Base-by-base conservation (phyloP, 1,284 basidiomycete genomes). In the Cutaneotrichosporon sp. region DNA sequence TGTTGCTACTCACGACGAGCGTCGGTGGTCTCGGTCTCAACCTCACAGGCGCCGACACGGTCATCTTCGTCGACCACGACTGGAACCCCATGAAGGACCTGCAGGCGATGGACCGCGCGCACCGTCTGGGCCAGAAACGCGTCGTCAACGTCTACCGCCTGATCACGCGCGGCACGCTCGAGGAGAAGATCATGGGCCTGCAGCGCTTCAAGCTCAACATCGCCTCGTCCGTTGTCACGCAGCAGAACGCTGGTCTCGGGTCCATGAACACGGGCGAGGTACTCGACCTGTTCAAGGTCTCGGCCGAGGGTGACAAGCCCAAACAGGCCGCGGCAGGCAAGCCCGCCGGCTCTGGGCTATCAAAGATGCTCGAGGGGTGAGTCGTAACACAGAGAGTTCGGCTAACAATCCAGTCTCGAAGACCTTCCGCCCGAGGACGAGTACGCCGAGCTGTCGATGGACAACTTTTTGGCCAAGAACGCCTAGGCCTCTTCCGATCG, bases 1-100 rank as follows among this genome's bases (percentile, higher is more conserved):
- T 92, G 59, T 79, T 99, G 20, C 80, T 99, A 17, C 80, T 99
- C 55, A 99, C 96, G 0, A 99, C 96, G 0, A 90, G 92, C 60
- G 94, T 99, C 43, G 96, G 96, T 56, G 96, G 96, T 5, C 79
- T 99, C 13, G 96, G 96, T 1, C 77, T 99, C 62, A 99, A 96
- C 18, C 78, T 99, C 61, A 99, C 96, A 0, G 94, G 96, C 21
- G 96, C 96, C 9, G 96, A 98, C 73, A 98, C 96, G 1, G 96
- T 99, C 61, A 97, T 99, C 60, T 98, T 99, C 67, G 91, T 98
- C 45, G 96, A 99, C 73, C 96, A 98, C 72, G 96, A 99, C 73
- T 98, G 96, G 96, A 99, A 99, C 73, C 96, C 96, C 17, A 97
- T 96, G 92, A 97, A 97, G 75, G 96, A 99, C 77, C 77, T 98